Base-by-base conservation (phyloP, 2,329 filamentous ascomycete species). In the Graphiopsis chlorocephala region DNA sequence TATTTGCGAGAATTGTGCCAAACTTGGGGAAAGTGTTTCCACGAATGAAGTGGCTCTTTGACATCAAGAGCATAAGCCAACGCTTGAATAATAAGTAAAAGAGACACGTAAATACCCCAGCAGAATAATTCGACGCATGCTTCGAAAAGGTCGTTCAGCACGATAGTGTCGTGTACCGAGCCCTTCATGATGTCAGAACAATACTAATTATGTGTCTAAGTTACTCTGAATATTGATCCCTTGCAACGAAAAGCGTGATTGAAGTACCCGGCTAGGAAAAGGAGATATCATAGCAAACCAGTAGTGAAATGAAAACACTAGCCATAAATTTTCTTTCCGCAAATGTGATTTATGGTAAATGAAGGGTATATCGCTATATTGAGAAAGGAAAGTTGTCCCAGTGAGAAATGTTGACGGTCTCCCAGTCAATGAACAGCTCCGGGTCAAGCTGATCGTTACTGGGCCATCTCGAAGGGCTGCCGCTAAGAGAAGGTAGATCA, bases 301-400 rank as follows among this genome's bases (percentile, higher is more conserved):
- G 4, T 23, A 8, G 23, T 45, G n/a, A 12, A 20, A 45, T 4
- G 8, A 10, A 11, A 20, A 20, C 8, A 20, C n/a, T 20, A 20
- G 38, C 1, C 10, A 20, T 45, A 12, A 45, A 2, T 45, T 7
- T 12, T 11, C n/a, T 45, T 20, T 45, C 8, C n/a, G 10, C 3
- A 11, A 23, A 20, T 11, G 23, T 20, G 2, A 4, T 45, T 20
- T 4, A 45, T 4, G n/a, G 8, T n/a, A 45, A 20, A 8, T 10
- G 38, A 20, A 45, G 38, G 38, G 38, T 45, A 45, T 45, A 20
- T 20, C 20, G 38, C 31, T 56, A 61, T 2, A 61, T 47, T 8
- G 26, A 47, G 15, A 61, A 61, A 26, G 59, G 59, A 20, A 61
- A 61, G 15, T 61, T 61, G n/a, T 61, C 59, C 59, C 59, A 61